Conservation (phyloP, 495 filamentous ascomycete species). For the Alectoria sarmentosa region DNA sequence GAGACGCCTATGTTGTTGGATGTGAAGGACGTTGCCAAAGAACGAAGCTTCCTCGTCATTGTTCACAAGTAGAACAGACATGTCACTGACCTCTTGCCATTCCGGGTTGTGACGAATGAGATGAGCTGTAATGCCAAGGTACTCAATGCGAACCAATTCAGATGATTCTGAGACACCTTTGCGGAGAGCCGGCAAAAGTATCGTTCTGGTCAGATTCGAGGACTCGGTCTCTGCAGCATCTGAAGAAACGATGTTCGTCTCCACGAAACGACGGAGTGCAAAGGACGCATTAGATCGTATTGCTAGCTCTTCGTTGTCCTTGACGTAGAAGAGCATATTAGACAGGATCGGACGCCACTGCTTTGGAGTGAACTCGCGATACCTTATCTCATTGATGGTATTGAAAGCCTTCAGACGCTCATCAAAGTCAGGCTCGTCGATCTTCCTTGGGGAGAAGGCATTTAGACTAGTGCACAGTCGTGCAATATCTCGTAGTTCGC, state of each 20-base stretch:
- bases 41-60: constrained; percentile 88
- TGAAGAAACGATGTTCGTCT: constrained; percentile 38
- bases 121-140: constrained; percentile 67
- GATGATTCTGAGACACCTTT: constrained; percentile 65
- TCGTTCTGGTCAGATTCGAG: constrained; percentile 47
- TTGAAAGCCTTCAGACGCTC: constrained; percentile 71
- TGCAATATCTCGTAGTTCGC: constrained; percentile 55
- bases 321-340: constrained; percentile 85
- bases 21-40: constrained; percentile 86
- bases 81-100: constrained; percentile 64
- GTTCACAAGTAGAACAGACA: constrained; percentile 62
- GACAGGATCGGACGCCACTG: constrained; percentile 88
- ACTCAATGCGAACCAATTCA: constrained; percentile 77
- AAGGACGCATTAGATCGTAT: constrained; percentile 81
- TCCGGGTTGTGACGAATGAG: constrained; percentile 62
- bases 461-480: constrained; percentile 73
- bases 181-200: constrained; percentile 69
- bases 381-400: constrained; percentile 49
- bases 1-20: constrained; percentile 81
- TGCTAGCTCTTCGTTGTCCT: constrained; percentile 78
- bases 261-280: constrained; percentile 72
- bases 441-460: constrained; percentile 54
- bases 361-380: constrained; percentile 52
- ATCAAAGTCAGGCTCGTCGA: constrained; percentile 84
- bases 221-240: constrained; percentile 36